A percentile compares a stretch with the other conserved stretches of the same genome.
Evolutionary conservation across 345 rosid species (phyloP).

Genomic region (Bretschneidera sinensis): DNA sequence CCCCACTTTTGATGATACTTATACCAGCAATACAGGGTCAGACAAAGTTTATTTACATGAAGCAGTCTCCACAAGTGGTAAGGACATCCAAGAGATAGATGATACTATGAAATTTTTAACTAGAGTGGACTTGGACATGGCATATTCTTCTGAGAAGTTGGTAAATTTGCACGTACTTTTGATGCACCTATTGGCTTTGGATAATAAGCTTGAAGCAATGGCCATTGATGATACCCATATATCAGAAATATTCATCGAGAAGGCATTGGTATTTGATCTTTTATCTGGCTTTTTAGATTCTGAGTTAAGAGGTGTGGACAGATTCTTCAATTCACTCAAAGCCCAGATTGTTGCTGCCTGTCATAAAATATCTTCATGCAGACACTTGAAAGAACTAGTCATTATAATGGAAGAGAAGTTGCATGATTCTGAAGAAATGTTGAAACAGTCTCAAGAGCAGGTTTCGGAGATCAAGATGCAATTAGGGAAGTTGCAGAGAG

Average conservation of each 20-base stretch:
- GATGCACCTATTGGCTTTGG: slow-evolving; percentile 73
- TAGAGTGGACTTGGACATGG: slow-evolving; percentile 47
- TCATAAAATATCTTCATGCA: slow-evolving; percentile 56
- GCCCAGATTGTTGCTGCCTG: slow-evolving; percentile 57
- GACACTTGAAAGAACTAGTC: slow-evolving; percentile 32
- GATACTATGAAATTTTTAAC: slow-evolving; percentile 37
- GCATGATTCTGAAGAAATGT: slow-evolving; percentile 47
- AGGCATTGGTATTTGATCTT: slow-evolving; percentile 69
- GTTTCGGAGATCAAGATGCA: slow-evolving; percentile 66
- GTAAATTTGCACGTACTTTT: slow-evolving; percentile 61
- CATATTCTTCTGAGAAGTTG: slow-evolving; percentile 53
- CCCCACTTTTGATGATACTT: slow-evolving; percentile 1
- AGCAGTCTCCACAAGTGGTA: slow-evolving; percentile 23
- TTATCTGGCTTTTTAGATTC: slow-evolving; percentile 73
- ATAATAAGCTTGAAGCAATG: slow-evolving; percentile 47
- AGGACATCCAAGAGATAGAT: slow-evolving; percentile 36
- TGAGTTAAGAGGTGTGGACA: slow-evolving; percentile 68
- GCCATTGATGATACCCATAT: slow-evolving; percentile 29
- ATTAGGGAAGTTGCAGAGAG: slow-evolving; percentile 50
- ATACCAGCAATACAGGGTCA: slow-evolving; percentile 6
- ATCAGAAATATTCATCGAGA: slow-evolving; percentile 46
- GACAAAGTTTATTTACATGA: slow-evolving; percentile 14
- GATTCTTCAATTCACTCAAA: slow-evolving; percentile 56
- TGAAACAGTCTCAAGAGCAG: slow-evolving; percentile 55
- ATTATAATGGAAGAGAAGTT: slow-evolving; percentile 51